Base-by-base conservation (phyloP, 768 basidiomycete species). In the Leccinum olivaceopallidum region DNA sequence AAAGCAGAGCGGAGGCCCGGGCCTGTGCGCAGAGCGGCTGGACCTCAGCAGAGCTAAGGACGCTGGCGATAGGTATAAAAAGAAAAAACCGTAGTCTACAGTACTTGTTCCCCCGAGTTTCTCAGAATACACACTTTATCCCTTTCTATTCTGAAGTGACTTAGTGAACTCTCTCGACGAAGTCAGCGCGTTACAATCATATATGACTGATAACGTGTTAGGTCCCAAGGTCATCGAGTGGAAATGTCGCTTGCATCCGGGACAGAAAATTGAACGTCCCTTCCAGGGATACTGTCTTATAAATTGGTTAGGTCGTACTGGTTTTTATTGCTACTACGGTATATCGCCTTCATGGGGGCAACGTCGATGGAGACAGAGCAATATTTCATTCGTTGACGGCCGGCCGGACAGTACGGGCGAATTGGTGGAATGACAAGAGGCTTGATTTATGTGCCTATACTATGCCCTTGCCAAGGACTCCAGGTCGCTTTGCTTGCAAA, bases 211-310 rank as follows among this genome's bases (percentile, higher is more conserved):
- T 20, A 28, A 61, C 24, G 12, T 26, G 16, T 16, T 56, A 80
- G 79, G 79, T 80, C 72, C 73, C 4, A 80, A 76, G 60, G 80
- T 81, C 24, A 63, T 81, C 16, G 77, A 76, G 60, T 81, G 80
- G 79, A 78, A 65, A 75, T 75, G 60, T 74, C 70, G 6, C 64
- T 72, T 48, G 54, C 44, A 9, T 28, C 56, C 2, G 52, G 13
- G 20, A 37, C 22, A 13, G 53, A 10, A 13, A 30, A 34, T n/a
- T 28, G 34, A 39, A 44, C 26, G 4, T 26, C 49, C 39, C 20
- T 8, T 26, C 26, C 26, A 26, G 26, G 12, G 13, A 30, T 56
- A 5, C 20, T 18, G 24, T 24, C 24, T 20, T 16, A 4, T 69
- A 61, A 39, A 39, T 42, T 36, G 22, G 53, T 26, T 13, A 24